Conservation (phyloP, 2,329 filamentous ascomycete genomes). For the Zopfia rhizophila region DNA sequence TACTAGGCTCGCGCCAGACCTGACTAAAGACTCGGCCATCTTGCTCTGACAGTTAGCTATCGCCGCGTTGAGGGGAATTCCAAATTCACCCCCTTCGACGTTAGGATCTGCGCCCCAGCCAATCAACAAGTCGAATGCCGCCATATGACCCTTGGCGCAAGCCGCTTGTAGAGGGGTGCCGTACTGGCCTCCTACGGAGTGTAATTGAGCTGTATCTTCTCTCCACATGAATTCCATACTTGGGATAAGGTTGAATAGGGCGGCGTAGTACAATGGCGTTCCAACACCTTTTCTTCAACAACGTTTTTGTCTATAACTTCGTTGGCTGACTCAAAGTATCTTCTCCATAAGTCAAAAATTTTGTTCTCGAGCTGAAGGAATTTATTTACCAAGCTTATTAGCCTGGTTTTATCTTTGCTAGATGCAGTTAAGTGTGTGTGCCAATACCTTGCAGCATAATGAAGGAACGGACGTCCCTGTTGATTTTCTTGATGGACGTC, state of each 20-base stretch:
- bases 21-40: conserved; percentile 10
- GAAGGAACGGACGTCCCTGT: too few relatives aligned
- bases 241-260: conserved; percentile 11
- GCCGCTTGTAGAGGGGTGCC: conserved; percentile 18
- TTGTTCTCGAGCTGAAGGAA: conserved; percentile 8
- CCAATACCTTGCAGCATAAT: conserved; percentile 16
- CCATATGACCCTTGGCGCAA: conserved; percentile 10
- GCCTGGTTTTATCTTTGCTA: not conserved
- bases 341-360: conserved; percentile 11
- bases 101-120: conserved; percentile 18
- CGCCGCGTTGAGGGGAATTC: conserved; percentile 19
- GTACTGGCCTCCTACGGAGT: conserved; percentile 15
- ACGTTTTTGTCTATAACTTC: not conserved
- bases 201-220: conserved; percentile 15
- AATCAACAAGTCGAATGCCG: conserved; percentile 12
- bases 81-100: conserved; percentile 15
- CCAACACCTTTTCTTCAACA: not conserved
- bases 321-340: conserved; percentile 3
- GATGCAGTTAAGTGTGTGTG: conserved; percentile 3
- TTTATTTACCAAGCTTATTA: conserved; percentile 3
- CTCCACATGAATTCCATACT: conserved; percentile 13
- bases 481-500: too few relatives aligned
- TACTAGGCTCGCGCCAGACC: not conserved
- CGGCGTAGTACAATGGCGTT: conserved; percentile 20
- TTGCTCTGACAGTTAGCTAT: conserved; percentile 6